Conservation (phyloP, 1,139 yeast genomes). For the Cylindricascospora bacillispora region DNA sequence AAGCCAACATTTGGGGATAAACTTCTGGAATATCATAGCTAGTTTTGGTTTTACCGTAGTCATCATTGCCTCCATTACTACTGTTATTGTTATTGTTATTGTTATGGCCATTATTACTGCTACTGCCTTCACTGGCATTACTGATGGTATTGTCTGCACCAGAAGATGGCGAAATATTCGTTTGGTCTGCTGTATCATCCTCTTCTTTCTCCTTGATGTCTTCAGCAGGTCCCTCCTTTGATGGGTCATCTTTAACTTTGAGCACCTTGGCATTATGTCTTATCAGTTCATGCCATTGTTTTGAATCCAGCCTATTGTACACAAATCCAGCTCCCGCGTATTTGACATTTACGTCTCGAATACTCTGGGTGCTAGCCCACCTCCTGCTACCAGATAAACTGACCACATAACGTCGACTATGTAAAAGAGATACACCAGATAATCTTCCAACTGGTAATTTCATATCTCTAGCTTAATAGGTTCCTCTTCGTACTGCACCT, state of each 20-base stretch:
- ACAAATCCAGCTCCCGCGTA: too few species aligned
- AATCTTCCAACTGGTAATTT: too few species aligned
- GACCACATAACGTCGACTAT: too few species aligned
- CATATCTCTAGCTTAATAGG: too few species aligned
- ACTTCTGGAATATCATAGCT: constrained; percentile 33
- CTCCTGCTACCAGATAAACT: too few species aligned
- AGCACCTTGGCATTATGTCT: constrained; percentile 1
- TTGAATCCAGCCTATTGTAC: too few species aligned
- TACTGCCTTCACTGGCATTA: too few species aligned
- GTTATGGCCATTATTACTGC: constrained; percentile 2
- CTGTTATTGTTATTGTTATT: constrained; percentile 1
- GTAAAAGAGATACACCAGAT: too few species aligned
- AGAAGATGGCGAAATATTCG: too few species aligned
- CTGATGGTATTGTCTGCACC: neutral
- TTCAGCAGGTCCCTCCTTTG: constrained; percentile 5
- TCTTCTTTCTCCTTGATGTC: constrained; percentile 6
- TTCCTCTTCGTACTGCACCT: too few species aligned
- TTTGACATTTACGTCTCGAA: too few species aligned
- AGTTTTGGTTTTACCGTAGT: constrained; percentile 1
- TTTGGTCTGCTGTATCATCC: constrained; percentile 1
- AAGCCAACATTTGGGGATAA: constrained; percentile 46
- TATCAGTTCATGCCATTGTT: constrained; percentile 1
- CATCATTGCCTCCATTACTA: constrained; percentile 2
- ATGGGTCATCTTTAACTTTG: constrained; percentile 4
- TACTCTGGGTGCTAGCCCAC: too few species aligned